Percentiles rank a stretch among this genome's conserved stretches.
phyloP scores from a whole-genome alignment of 495 filamentous ascomycete species.

The Apiosordaria backusii region DNA sequence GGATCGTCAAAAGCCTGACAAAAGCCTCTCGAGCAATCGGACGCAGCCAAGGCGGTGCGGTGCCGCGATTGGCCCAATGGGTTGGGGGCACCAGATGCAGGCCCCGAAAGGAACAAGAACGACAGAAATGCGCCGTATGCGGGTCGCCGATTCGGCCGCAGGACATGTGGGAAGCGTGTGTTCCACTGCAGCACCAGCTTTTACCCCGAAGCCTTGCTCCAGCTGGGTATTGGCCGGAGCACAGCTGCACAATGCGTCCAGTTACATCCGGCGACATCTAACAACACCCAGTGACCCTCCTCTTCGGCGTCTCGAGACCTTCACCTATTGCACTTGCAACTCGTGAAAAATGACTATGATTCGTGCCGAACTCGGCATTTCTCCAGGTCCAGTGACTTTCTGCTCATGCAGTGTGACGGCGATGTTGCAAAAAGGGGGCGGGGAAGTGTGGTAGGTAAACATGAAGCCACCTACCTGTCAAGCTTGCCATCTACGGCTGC shows the following conservation, averaged over 20 bases:
- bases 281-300: not conserved
- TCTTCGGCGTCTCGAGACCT: constrained; percentile 5
- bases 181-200: constrained; percentile 33
- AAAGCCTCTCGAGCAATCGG: constrained; percentile 42
- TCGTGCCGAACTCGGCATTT: constrained; percentile 20
- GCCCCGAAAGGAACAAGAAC: constrained; percentile 1
- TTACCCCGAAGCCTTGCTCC: constrained; percentile 29
- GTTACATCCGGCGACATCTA: constrained; percentile 14
- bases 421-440: constrained; percentile 12
- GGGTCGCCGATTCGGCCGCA: constrained; percentile 41
- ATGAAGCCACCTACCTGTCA: constrained; percentile 71
- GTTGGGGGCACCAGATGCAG: constrained; percentile 26
- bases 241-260: constrained; percentile 16
- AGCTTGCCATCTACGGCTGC: constrained; percentile 71
- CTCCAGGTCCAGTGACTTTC: constrained; percentile 40
- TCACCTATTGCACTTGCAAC: constrained; percentile 35
- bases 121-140: constrained; percentile 15
- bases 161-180: constrained; percentile 27
- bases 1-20: constrained; percentile 36
- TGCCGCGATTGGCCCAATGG: constrained; percentile 39
- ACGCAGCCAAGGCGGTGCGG: constrained; percentile 34
- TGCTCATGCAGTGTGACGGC: constrained; percentile 39
- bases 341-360: constrained; percentile 18
- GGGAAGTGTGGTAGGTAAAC: constrained; percentile 20
- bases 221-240: constrained; percentile 29